Percentiles rank a stretch among this genome's conserved stretches.
These are phyloP conservation scores for Cyclostephanos tholiformis DNA, from an alignment of 108 stramenopile species.

Conservation along the genomic window DNA sequence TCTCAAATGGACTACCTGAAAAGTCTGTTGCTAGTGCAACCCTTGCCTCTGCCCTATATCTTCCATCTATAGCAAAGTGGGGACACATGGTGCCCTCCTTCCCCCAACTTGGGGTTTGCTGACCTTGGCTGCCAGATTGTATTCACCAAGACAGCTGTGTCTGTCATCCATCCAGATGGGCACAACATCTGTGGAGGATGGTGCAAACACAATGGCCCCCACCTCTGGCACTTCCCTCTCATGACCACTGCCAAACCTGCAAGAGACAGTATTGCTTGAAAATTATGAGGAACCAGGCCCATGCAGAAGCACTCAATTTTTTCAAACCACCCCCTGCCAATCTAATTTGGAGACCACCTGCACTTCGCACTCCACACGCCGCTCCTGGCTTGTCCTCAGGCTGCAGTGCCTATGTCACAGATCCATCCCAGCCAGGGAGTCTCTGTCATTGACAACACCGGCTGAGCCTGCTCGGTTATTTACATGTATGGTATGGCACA, in stretches of 20 bases:
- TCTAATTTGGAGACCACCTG: neutral
- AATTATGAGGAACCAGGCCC: too few relatives aligned
- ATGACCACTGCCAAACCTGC: neutral
- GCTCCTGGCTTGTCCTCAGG: neutral
- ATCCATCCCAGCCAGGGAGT: too few relatives aligned
- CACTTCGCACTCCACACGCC: too few relatives aligned
- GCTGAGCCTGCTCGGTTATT: too few relatives aligned
- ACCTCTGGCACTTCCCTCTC: too few relatives aligned
- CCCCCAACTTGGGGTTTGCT: neutral
- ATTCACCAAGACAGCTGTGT: conserved; percentile 1
- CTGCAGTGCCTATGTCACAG: too few relatives aligned
- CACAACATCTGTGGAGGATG: conserved; percentile 4
- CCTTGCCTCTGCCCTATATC: neutral
- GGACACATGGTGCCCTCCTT: conserved; percentile 17
- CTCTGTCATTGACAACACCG: too few relatives aligned
- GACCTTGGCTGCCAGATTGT: neutral
- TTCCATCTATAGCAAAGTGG: neutral
- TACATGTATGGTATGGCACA: too few relatives aligned
- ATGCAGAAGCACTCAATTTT: too few relatives aligned
- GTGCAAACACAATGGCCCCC: too few relatives aligned
- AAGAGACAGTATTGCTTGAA: too few relatives aligned
- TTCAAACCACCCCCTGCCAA: neutral
- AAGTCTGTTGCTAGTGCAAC: neutral
- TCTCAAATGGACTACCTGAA: neutral
- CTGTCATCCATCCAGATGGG: conserved; percentile 7